These are phyloP conservation scores for Mortierella sp. DNA, from an alignment of 371 early-diverging fungal genomes.

Conservation along the genomic window DNA sequence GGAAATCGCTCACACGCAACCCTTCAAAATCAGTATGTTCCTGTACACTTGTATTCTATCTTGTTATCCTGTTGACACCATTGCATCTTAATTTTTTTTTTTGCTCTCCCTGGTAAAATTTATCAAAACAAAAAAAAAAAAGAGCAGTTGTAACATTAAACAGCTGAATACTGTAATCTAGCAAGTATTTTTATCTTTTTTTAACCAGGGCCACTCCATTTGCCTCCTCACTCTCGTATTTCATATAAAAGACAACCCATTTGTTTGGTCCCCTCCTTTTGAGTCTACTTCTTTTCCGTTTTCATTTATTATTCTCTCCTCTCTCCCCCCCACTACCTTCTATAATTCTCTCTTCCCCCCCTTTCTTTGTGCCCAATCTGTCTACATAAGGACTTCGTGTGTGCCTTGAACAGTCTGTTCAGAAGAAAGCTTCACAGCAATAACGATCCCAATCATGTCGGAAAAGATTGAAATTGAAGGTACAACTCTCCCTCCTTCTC, in stretches of 20 bases:
- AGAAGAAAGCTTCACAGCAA: conserved; percentile 8
- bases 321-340: conserved; percentile 8
- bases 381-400: conserved; percentile 16
- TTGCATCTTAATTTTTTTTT: background rate
- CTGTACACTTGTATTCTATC: background rate
- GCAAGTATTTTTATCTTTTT: conserved; percentile 6
- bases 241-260: conserved; percentile 10
- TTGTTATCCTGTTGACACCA: background rate
- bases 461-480: conserved; percentile 48
- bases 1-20: conserved; percentile 8
- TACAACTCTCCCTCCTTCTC: background rate
- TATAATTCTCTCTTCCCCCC: background rate
- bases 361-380: conserved; percentile 20
- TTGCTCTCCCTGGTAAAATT: conserved; percentile 8
- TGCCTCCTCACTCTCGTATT: conserved; percentile 6
- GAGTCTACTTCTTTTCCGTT: background rate
- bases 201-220: conserved; percentile 1
- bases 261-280: conserved; percentile 7
- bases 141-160: background rate
- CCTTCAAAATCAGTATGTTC: background rate
- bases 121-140: conserved; percentile 1
- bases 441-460: conserved; percentile 18
- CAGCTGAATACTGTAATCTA: conserved; percentile 3
- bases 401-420: conserved; percentile 33
- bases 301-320: background rate